These are phyloP conservation scores for Russula sp. DNA, from an alignment of 768 basidiomycete genomes.

Conservation along the genomic window DNA sequence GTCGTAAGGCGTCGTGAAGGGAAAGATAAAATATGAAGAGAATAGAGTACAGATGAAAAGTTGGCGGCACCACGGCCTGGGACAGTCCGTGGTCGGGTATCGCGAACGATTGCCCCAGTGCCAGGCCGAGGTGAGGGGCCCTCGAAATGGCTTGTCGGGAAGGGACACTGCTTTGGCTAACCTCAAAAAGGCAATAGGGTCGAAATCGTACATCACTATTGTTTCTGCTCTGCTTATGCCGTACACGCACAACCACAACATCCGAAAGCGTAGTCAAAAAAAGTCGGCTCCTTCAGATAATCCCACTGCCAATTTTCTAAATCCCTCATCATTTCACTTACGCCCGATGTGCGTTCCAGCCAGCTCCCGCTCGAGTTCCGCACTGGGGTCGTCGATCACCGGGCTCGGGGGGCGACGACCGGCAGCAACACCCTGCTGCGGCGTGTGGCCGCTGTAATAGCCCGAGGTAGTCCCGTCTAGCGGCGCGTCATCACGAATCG, in stretches of 20 bases:
- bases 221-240: neutral
- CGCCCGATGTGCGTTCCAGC: conserved; percentile 54
- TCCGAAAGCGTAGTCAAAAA: neutral
- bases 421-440: conserved; percentile 20
- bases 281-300: neutral
- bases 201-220: neutral
- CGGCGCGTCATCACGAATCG: conserved; percentile 52
- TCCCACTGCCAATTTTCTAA: neutral
- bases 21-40: neutral
- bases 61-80: neutral
- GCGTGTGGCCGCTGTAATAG: conserved; percentile 39
- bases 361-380: conserved; percentile 81
- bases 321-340: neutral
- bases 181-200: neutral
- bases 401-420: conserved; percentile 51
- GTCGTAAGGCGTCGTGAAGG: neutral
- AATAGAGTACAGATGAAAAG: neutral
- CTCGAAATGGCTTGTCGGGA: neutral
- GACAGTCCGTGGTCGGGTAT: neutral
- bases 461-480: conserved; percentile 64
- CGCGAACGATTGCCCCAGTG: neutral
- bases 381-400: conserved; percentile 78
- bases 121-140: neutral
- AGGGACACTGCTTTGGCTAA: neutral
- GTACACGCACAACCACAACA: neutral